Base-by-base conservation (phyloP, 352 stramenopile genomes). In the Bremia lactucae region DNA sequence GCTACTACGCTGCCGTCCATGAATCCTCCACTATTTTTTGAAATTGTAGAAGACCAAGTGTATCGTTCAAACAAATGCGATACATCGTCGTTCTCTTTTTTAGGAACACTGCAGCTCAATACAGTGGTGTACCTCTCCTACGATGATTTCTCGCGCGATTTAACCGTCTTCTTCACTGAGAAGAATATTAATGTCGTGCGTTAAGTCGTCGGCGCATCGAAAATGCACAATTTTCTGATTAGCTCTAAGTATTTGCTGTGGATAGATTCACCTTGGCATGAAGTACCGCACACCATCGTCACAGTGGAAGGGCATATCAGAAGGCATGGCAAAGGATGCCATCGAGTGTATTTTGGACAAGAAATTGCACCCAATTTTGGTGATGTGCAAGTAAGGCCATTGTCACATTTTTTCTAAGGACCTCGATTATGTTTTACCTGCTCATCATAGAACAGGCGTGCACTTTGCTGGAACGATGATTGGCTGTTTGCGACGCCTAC, bases 381-480 rank as follows among this genome's bases (percentile, higher is more conserved):
- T 92, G 57, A 88, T 89, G 72, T 92, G 80, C 80, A 90, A 92
- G 79, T 92, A 63, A 3, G 66, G n/a, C n/a, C n/a, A n/a, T n/a
- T n/a, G n/a, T n/a, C n/a, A 6, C 22, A 21, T 15, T 16, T 13
- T 5, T 26, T 42, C 10, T 20, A 25, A n/a, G 4, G 5, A 34
- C 13, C 22, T 36, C 23, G 20, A 29, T 54, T 6, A 52, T 23
- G 38, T 10, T 33, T 23, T 14, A 2, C 4, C 34, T 22, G 6
- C 39, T 23, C n/a, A 13, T 55, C 35, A 22, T 48, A 86, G 72
- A 42, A 87, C 74, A 28, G 78, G 72, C 2, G 69, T 88, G 42
- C 72, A 83, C 29, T 82, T 84, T 49, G 56, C 72, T 28, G 78
- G 79, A 4, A 89, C 79, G 1, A 76, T 87, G 52, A 84, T 92